These are phyloP conservation scores for Penicillium flavigenum DNA, from an alignment of 495 filamentous ascomycete genomes.

Conservation along the genomic window DNA sequence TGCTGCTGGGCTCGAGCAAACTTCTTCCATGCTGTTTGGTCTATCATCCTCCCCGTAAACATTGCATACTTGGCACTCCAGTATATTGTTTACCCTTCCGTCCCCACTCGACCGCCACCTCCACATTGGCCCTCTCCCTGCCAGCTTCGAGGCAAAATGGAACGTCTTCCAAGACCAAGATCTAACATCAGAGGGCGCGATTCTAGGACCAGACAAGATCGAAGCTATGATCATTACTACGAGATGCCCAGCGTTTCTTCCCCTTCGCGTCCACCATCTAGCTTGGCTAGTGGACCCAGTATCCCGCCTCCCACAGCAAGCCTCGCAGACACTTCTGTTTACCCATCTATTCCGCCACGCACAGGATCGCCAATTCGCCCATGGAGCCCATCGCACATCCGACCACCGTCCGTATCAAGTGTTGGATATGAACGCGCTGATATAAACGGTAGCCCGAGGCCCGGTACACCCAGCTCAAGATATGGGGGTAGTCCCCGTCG, in stretches of 20 bases:
- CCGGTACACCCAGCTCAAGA: constrained; percentile 82
- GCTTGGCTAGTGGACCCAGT: constrained; percentile 52
- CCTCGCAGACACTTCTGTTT: constrained; percentile 38
- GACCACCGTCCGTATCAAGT: constrained; percentile 51
- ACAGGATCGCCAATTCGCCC: constrained; percentile 62
- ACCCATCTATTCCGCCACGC: constrained; percentile 49
- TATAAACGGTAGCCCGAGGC: constrained; percentile 83
- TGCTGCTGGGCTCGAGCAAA: neutral
- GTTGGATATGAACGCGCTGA: constrained; percentile 81
- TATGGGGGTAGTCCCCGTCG: constrained; percentile 83
- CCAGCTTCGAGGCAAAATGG: constrained; percentile 16
- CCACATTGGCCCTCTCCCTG: constrained; percentile 2
- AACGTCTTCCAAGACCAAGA: constrained; percentile 19
- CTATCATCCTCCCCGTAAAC: neutral
- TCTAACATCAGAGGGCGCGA: constrained; percentile 32
- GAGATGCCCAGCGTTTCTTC: constrained; percentile 33
- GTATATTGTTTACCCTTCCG: constrained; percentile 4
- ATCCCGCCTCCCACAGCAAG: constrained; percentile 55
- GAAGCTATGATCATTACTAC: constrained; percentile 34
- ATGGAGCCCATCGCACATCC: constrained; percentile 69
- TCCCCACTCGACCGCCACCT: constrained; percentile 1
- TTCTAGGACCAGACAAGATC: constrained; percentile 28
- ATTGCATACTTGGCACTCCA: neutral
- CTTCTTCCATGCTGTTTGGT: neutral
- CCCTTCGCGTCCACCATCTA: constrained; percentile 54